These are phyloP conservation scores for Pythium phragmitis DNA, from an alignment of 352 stramenopile species.

Conservation along the genomic window DNA sequence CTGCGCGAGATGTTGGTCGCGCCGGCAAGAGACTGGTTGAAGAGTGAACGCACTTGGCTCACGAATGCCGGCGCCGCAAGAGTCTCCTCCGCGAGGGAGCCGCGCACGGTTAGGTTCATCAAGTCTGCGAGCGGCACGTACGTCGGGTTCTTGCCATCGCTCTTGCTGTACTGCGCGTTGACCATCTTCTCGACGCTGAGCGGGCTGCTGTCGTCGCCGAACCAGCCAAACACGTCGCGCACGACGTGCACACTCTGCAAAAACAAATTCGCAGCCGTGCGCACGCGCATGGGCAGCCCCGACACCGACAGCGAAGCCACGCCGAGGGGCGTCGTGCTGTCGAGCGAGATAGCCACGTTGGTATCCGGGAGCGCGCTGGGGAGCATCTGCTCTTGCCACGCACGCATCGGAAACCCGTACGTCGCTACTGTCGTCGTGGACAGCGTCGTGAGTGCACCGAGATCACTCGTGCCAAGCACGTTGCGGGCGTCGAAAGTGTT, in stretches of 20 bases:
- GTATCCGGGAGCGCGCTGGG: slow-evolving; percentile 2
- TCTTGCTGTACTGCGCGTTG: slow-evolving; percentile 1
- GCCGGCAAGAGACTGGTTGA: slow-evolving; percentile 16
- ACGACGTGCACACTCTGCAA: slow-evolving; percentile 9
- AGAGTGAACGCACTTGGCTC: slow-evolving; percentile 7
- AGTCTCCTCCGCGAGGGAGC: slow-evolving; percentile 1
- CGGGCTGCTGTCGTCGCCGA: slow-evolving; percentile 9
- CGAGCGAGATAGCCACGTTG: slow-evolving; percentile 10
- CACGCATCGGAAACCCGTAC: slow-evolving; percentile 16
- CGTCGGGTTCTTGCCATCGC: neutral
- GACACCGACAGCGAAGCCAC: neutral
- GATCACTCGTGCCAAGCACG: slow-evolving; percentile 1
- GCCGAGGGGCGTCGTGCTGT: neutral
- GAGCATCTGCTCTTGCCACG: slow-evolving; percentile 21
- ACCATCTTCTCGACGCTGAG: slow-evolving; percentile 8
- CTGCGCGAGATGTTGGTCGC: slow-evolving; percentile 17
- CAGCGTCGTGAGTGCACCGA: neutral
- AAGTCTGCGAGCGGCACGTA: slow-evolving; percentile 10
- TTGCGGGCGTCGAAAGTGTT: slow-evolving; percentile 16
- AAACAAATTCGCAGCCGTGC: slow-evolving; percentile 16
- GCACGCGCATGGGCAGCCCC: slow-evolving; percentile 14
- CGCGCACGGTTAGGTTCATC: slow-evolving; percentile 10
- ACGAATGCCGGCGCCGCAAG: slow-evolving; percentile 8
- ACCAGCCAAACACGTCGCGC: slow-evolving; percentile 15
- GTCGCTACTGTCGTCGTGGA: slow-evolving; percentile 10